phyloP scores from a whole-genome alignment of 108 stramenopile genomes.

The Mediolabrus comicus region DNA sequence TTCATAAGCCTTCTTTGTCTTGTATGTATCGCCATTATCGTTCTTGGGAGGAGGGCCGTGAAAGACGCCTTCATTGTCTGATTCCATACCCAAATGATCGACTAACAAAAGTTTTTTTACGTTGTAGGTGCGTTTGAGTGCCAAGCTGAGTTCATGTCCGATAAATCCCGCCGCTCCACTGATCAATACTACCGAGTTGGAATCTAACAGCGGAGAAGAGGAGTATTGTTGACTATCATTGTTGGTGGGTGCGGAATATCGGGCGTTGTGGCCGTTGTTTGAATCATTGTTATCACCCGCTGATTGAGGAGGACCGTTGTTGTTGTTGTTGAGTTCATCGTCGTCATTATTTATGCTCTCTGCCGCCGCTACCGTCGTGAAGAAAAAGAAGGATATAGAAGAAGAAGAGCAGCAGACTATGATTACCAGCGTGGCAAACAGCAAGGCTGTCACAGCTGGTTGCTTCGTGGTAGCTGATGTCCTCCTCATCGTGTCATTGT shows the following conservation, averaged over 20 bases:
- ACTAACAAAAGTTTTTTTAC: slow-evolving; percentile 62
- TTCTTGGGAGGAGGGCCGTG: slow-evolving; percentile 14
- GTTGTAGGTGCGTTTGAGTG: slow-evolving; percentile 71
- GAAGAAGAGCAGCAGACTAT: neutral
- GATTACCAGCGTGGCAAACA: neutral
- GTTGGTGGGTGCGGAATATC: no score
- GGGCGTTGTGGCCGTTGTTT: neutral
- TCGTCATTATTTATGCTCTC: neutral
- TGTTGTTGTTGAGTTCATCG: neutral
- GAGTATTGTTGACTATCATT: slow-evolving; percentile 2
- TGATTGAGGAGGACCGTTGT: neutral
- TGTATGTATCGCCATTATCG: neutral
- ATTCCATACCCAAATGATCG: slow-evolving; percentile 46
- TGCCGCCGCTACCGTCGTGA: neutral
- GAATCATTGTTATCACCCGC: no score
- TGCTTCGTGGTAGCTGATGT: no score
- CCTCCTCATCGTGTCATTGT: no score
- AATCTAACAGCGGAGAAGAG: neutral
- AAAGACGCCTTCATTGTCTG: slow-evolving; percentile 23
- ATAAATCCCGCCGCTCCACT: slow-evolving; percentile 84
- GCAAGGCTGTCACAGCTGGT: neutral
- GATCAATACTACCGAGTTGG: slow-evolving; percentile 71
- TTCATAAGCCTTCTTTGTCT: slow-evolving; percentile 7
- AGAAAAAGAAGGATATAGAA: neutral
- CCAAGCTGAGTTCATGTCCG: slow-evolving; percentile 77